Evolutionary conservation across 441 rosid genomes (phyloP), one percentile per base, ranked within the genome.

Genomic region (Raphanus hybrid): DNA sequence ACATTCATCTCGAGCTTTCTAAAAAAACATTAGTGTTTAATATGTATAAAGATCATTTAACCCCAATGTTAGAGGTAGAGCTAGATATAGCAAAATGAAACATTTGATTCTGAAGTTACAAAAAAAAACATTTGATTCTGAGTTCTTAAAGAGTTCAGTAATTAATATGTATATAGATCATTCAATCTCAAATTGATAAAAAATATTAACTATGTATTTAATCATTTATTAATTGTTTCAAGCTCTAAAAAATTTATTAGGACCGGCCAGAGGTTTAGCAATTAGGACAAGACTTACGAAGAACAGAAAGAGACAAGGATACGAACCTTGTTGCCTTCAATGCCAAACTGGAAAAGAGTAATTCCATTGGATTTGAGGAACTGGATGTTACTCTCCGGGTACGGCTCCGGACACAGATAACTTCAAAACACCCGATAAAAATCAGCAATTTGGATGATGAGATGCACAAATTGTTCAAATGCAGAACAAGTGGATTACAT

Each of bases 291-390:
- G 54, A 48, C 55, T 48, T 18, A 1, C 1, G 59, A 76, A 18
- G 26, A 6, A 39, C 1, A 23, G 3, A 20, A 1, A 23, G 3
- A 23, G 4, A 20, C 6, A 20, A 41, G 75, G 12, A 65, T 10
- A 11, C 16, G 6, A 54, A 88, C 94, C 90, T 90, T 90, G 8
- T 87, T 77, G 72, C 91, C 85, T 83, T 90, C 91, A 79, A 90
- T 90, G 70, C 88, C 94, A 69, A 90, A 90, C 78, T 90, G 92
- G n/a, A 74, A 87, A 67, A 90, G 90, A 82, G 15, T 84, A 80
- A 87, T 88, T 62, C 90, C 91, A 65, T 85, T 87, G 50, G 92
- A 85, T 85, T 87, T 90, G 5, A 88, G 88, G 57, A 90, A 90
- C 84, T 83, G 90, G 8, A 65, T 65, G 70, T 86, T 90, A 64